Conservation (phyloP, 2,329 filamentous ascomycete genomes). For the Graphiopsis chlorocephala region DNA sequence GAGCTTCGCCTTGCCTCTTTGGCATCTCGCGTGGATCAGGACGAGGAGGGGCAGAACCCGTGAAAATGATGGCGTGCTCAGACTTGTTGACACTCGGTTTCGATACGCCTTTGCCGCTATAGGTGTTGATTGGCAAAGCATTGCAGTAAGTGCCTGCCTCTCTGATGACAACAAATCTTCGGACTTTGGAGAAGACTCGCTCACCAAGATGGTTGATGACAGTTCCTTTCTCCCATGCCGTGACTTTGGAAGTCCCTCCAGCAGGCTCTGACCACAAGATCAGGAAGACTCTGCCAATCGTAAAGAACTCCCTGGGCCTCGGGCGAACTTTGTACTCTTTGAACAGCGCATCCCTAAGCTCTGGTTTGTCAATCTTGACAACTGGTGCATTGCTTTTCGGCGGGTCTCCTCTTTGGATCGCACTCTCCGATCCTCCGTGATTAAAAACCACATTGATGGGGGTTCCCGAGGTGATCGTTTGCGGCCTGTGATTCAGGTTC, state of each 20-base stretch:
- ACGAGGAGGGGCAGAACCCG: conserved; percentile 12
- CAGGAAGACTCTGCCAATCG: conserved; percentile 22
- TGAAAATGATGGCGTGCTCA: conserved; percentile 31
- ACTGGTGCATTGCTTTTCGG: not conserved
- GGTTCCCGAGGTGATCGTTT: not conserved
- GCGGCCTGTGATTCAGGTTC: not conserved
- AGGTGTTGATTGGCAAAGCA: conserved; percentile 28
- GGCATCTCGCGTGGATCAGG: conserved; percentile 13
- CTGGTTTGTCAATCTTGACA: not conserved
- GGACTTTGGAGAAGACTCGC: conserved; percentile 24
- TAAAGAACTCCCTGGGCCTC: conserved; percentile 17
- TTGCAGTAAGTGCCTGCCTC: conserved; percentile 20
- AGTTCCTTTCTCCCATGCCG: not conserved
- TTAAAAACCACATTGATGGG: not conserved
- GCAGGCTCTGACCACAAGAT: conserved; percentile 26
- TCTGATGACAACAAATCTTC: conserved; percentile 28
- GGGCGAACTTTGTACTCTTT: not conserved
- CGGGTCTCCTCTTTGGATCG: not conserved
- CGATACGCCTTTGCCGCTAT: conserved; percentile 22
- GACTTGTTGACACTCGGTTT: conserved; percentile 21
- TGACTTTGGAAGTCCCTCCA: conserved; percentile 8
- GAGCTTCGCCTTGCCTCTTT: conserved; percentile 2
- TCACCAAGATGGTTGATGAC: conserved; percentile 16
- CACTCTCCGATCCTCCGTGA: not conserved
- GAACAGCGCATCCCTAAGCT: not conserved